These are phyloP conservation scores for Aplosporella prunicola DNA, from an alignment of 2,329 filamentous ascomycete genomes.

Conservation along the genomic window DNA sequence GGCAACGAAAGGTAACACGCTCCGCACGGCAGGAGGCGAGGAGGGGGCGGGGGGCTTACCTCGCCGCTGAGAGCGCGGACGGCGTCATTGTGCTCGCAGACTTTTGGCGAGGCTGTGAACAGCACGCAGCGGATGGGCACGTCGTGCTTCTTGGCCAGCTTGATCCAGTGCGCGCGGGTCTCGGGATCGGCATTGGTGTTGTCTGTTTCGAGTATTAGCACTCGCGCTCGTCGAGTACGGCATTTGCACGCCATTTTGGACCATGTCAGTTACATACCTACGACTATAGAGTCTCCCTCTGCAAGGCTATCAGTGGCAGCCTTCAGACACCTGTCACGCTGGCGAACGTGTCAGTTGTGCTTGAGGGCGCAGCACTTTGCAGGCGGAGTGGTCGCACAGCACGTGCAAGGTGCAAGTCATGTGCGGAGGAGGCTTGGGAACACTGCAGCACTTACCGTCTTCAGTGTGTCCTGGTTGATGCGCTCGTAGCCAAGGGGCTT, in stretches of 20 bases:
- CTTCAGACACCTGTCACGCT: slow-evolving; percentile 59
- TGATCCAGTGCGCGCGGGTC: slow-evolving; percentile 68
- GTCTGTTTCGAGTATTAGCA: too few species aligned
- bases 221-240: slow-evolving; percentile 12
- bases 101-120: slow-evolving; percentile 61
- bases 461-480: slow-evolving; percentile 84
- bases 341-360: slow-evolving; percentile 8
- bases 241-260: too few species aligned
- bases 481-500: slow-evolving; percentile 71
- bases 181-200: slow-evolving; percentile 88
- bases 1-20: too few species aligned
- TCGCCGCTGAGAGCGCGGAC: slow-evolving; percentile 57
- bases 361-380: slow-evolving; percentile 7
- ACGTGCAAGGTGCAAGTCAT: slow-evolving; percentile 16
- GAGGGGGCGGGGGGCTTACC: slow-evolving; percentile 19
- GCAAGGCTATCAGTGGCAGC: slow-evolving; percentile 57
- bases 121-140: slow-evolving; percentile 77
- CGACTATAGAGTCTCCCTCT: slow-evolving; percentile 58
- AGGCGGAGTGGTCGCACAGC: slow-evolving; percentile 10
- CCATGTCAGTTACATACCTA: slow-evolving; percentile 62
- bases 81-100: slow-evolving; percentile 80
- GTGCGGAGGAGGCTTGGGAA: slow-evolving; percentile 12
- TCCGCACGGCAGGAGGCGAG: too few species aligned
- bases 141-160: slow-evolving; percentile 58
- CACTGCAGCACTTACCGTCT: slow-evolving; percentile 45